Conservation (phyloP, 1,139 yeast genomes). For the Geotrichum carabidarum region DNA sequence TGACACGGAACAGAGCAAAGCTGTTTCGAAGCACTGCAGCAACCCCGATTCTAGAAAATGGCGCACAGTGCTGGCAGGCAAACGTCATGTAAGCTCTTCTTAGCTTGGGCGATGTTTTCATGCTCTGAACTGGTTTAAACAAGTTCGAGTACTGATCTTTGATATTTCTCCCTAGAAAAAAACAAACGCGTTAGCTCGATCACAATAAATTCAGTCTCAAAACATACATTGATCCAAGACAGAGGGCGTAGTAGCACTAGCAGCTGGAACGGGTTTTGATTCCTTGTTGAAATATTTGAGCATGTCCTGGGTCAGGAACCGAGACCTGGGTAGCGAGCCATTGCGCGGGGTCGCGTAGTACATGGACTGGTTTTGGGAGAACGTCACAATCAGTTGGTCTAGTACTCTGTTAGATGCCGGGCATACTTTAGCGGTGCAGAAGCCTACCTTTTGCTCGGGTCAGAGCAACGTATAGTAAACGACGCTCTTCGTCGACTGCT, state of each 20-base stretch:
- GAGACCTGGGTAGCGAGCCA: not conserved
- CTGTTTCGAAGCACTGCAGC: too few species aligned
- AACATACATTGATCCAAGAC: not conserved
- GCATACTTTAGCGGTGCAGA: not conserved
- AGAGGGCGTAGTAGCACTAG: not conserved
- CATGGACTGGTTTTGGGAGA: not conserved
- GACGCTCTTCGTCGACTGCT: slow-evolving; percentile 63
- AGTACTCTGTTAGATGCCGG: not conserved
- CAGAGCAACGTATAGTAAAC: slow-evolving; percentile 82
- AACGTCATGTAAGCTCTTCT: too few species aligned
- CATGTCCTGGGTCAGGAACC: slow-evolving; percentile 4
- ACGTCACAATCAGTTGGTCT: slow-evolving; percentile 3
- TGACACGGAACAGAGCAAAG: too few species aligned
- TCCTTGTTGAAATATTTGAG: slow-evolving; percentile 3
- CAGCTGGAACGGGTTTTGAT: not conserved
- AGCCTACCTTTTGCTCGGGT: slow-evolving; percentile 64
- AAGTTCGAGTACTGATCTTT: slow-evolving; percentile 2
- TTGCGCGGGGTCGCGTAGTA: not conserved
- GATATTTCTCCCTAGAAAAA: slow-evolving; percentile 4
- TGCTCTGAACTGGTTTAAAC: slow-evolving; percentile 2
- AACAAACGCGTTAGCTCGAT: not conserved
- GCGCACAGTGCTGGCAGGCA: too few species aligned
- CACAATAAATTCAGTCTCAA: not conserved
- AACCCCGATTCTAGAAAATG: too few species aligned
- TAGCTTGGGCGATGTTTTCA: not conserved